Base-by-base conservation (phyloP, 2,329 filamentous ascomycete genomes). In the Microascus cirrosus region DNA sequence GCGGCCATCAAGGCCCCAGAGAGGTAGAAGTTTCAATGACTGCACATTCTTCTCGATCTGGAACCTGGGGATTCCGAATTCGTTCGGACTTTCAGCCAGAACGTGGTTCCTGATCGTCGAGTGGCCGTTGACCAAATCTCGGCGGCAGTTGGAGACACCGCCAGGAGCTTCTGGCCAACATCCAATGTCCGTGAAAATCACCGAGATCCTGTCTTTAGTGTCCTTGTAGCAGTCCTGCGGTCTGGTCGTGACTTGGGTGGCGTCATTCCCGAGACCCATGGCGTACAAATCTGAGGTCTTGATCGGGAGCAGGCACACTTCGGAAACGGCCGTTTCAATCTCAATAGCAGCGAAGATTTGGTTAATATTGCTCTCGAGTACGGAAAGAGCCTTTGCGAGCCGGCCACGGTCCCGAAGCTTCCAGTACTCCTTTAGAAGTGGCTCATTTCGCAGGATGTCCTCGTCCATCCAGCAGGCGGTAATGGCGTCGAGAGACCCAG, bases 31-130 rank as follows among this genome's bases (percentile, higher is more conserved):
- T 61, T 79, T 80, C 59, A 81, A 65, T 0, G 78, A 80, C 63
- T 79, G 76, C 11, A 81, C 73, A 59, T 80, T 81, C 62, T 73
- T 73, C 66, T 81, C 78, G 1, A 78, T 77, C 64, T 81, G 78
- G 65, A 79, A 78, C 20, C 78, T 75, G 6, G 78, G 78, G 22
- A 80, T 72, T 34, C 78, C 78, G 60, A 74, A 81, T 60, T 81
- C 78, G 62, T 79, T 80, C 10, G 78, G 78, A 6, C 76, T 76
- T 66, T 81, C 78, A 54, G 76, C 77, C 51, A 81, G 68, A 62
- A 80, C 78, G 62, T 81, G 77, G 69, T 78, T 79, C 58, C 77
- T 74, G 61, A 81, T 78, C 0, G 76, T 79, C 51, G 71, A 70
- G 60, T 79, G 74, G 15, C 74, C 76, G 62, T 81, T 79, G 64